phyloP scores from a whole-genome alignment of 2,329 filamentous ascomycete species.

The Monosporascus sp. region DNA sequence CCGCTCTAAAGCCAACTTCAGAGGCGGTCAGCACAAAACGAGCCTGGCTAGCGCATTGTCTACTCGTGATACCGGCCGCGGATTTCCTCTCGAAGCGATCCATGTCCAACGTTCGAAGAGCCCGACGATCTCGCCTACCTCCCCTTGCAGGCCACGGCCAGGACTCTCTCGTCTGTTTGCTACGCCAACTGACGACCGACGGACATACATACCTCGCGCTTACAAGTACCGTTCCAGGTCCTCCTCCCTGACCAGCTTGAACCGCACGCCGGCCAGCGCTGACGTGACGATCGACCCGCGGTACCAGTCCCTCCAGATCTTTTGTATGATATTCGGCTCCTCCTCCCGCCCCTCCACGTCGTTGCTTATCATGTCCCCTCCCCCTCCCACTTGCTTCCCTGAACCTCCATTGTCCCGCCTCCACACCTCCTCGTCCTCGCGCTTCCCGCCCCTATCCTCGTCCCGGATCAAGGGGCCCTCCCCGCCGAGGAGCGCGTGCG shows the following conservation, averaged over 20 bases:
- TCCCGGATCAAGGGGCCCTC: slow-evolving; percentile 14
- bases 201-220: not conserved
- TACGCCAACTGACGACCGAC: too few species aligned
- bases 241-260: slow-evolving; percentile 38
- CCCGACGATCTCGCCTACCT: too few species aligned
- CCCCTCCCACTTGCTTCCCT: not conserved
- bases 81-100: too few species aligned
- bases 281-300: slow-evolving; percentile 34
- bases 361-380: not conserved
- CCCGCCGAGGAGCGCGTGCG: slow-evolving; percentile 23
- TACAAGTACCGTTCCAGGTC: slow-evolving; percentile 30
- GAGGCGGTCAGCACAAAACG: too few species aligned
- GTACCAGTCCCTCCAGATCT: slow-evolving; percentile 44
- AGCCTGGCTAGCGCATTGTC: too few species aligned
- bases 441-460: not conserved
- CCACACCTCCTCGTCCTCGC: not conserved
- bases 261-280: slow-evolving; percentile 36
- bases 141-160: too few species aligned
- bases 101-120: too few species aligned
- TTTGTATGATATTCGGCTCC: slow-evolving; percentile 36
- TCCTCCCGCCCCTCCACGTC: slow-evolving; percentile 12
- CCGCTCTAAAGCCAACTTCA: too few species aligned
- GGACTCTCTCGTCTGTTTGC: too few species aligned
- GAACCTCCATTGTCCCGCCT: not conserved
- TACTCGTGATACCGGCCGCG: too few species aligned